Evolutionary conservation across 1,284 basidiomycete genomes (phyloP), one percentile per base, ranked within the genome.

Genomic region (Kalmanozyma brasiliensis): DNA sequence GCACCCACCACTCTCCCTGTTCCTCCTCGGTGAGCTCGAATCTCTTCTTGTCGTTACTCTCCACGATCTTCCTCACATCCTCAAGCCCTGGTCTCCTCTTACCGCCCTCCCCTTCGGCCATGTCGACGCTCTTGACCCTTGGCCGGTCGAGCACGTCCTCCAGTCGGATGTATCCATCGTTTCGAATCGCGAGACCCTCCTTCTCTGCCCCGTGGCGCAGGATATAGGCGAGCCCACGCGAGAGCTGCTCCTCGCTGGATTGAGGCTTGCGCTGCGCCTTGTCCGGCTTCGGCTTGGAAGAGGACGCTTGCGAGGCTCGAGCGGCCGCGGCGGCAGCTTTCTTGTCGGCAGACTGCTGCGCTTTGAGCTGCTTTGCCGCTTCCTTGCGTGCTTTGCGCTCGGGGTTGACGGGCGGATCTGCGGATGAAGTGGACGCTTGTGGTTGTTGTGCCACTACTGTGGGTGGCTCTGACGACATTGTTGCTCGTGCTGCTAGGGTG

Each of bases 161-260:
- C 0, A 94, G 88, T 59, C 86, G 85, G 0, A 93, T 87, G 77
- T 88, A 94, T 1, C 93, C 93, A 82, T 94, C 93, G 3, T 85
- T 74, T 3, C 92, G 87, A 83, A 94, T 89, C 3, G 84, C 74
- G 2, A 96, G 83, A 0, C 88, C 87, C 75, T 94, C 90, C 49
- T 88, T 88, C 70, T 88, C 85, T 0, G 91, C 91, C 0, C 91
- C 91, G 82, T 95, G 93, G 3, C 92, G 87, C 5, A 95, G 85
- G 23, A 95, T 86, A 85, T 91, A 94, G 0, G 91, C 89, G 0
- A 95, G 83, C 0, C 91, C 89, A 80, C 93, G 93, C 17, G 90
- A 91, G 19, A 90, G 83, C 20, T 83, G 74, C n/a, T 73, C 63
- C 7, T 33, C 19, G 30, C 41, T 36, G 3, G 48, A 56, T 42